Conservation (phyloP, 805 yeast species). For the Pichia californica region DNA sequence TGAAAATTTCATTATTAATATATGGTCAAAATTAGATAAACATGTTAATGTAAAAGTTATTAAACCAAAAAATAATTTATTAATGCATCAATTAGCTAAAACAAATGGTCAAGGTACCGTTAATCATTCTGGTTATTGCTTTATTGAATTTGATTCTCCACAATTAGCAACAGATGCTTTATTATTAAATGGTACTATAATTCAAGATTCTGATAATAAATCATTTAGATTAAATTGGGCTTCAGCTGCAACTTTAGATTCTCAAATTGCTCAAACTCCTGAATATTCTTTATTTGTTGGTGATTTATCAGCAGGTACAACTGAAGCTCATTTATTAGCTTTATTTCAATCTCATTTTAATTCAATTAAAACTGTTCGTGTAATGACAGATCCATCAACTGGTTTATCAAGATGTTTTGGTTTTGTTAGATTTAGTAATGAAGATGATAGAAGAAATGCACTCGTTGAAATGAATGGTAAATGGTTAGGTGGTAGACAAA, state of each 20-base stretch:
- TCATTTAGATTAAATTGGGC: slow-evolving; percentile 79
- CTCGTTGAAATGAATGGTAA: slow-evolving; percentile 70
- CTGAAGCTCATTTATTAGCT: slow-evolving; percentile 72
- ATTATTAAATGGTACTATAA: slow-evolving; percentile 54
- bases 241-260: slow-evolving; percentile 66
- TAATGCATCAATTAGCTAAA: slow-evolving; percentile 28
- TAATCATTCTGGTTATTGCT: slow-evolving; percentile 59
- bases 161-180: slow-evolving; percentile 67
- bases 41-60: slow-evolving; percentile 63
- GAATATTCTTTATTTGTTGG: slow-evolving; percentile 81
- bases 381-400: slow-evolving; percentile 78
- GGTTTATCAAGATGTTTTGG: slow-evolving; percentile 78
- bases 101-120: slow-evolving; percentile 22
- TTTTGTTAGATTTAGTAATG: slow-evolving; percentile 69
- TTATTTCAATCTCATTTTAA: slow-evolving; percentile 61
- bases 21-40: slow-evolving; percentile 55
- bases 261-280: slow-evolving; percentile 67
- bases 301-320: slow-evolving; percentile 68
- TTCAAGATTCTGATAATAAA: slow-evolving; percentile 55
- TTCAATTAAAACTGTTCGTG: slow-evolving; percentile 72
- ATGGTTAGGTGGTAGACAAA: slow-evolving; percentile 72
- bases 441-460: slow-evolving; percentile 62
- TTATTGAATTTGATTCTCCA: slow-evolving; percentile 63
- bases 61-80: slow-evolving; percentile 36
- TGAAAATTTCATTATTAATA: slow-evolving; percentile 49